These are phyloP conservation scores for Mortierella sp. DNA, from an alignment of 371 early-diverging fungal genomes.

Conservation along the genomic window DNA sequence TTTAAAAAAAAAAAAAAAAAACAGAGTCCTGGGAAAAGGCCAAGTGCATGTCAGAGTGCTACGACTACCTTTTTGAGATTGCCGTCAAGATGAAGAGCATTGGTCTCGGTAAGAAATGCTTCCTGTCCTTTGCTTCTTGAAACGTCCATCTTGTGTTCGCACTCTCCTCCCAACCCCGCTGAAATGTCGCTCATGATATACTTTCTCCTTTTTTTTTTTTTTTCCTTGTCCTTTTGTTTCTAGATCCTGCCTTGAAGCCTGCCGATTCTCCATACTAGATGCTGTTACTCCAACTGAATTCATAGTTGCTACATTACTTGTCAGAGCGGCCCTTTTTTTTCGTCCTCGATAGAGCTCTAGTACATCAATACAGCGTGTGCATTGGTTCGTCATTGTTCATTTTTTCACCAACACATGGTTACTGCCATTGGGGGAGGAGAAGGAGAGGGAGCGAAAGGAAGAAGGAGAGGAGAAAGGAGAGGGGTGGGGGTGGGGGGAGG, in stretches of 20 bases:
- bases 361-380: too few relatives aligned
- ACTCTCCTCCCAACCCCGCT: background rate
- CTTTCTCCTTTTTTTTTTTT: background rate
- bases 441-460: too few relatives aligned
- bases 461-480: too few relatives aligned
- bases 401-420: too few relatives aligned
- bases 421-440: too few relatives aligned
- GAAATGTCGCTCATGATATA: background rate
- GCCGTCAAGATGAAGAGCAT: constrained; percentile 91
- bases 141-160: background rate
- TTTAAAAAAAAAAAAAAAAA: too few relatives aligned
- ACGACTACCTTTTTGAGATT: constrained; percentile 97
- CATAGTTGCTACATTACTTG: too few relatives aligned
- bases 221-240: background rate
- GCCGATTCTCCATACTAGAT: constrained; percentile 36
- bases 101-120: constrained; percentile 57
- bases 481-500: too few relatives aligned
- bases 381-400: too few relatives aligned
- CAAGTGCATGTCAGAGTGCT: constrained; percentile 98
- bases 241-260: constrained; percentile 46
- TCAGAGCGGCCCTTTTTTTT: too few relatives aligned
- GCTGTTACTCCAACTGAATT: too few relatives aligned
- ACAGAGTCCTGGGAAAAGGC: constrained; percentile 95
- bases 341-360: too few relatives aligned
- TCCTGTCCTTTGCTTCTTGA: background rate